Base-by-base conservation (phyloP, 139 green algal genomes). In the Chlorella sp. region DNA sequence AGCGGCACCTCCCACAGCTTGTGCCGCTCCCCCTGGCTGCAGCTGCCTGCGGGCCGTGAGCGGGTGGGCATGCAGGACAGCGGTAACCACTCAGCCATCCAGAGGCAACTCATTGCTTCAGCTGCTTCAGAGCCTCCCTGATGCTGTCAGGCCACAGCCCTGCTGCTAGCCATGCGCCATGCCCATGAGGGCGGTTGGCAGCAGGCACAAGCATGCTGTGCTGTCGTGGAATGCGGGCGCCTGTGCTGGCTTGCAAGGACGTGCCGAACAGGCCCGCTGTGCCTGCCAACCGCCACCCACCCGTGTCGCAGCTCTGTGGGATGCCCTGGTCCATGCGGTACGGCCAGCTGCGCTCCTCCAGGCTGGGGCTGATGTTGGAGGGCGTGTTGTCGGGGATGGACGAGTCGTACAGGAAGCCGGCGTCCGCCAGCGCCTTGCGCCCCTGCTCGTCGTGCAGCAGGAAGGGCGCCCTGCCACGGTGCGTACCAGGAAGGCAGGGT, bases 391-490 rank as follows among this genome's bases (percentile, higher is more conserved):
- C 73, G 7, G 44, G 11, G n/a, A 79, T 79, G 73, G 73, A 79
- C 4, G 73, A 79, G 73, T 79, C 73, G 30, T 79, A 79, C 11
- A 79, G 73, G 44, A 79, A 79, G 30, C 73, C 73, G 44, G 34
- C 36, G 44, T 79, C 73, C 7, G 8, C 36, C 56, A 82, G 76
- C 38, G 76, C n/a, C 44, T 79, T 46, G 41, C 73, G 73, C 30
- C 58, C 46, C 28, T 41, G 41, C 16, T 46, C 73, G 44, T 79
- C 38, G 44, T 60, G 43, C 44, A 79, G 73, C 73, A 79, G 73
- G 73, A 79, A 79, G 38, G 76, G 76, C 4, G 76, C 76, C 56
- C 76, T 81, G 76, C 34, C n/a, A n/a, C n/a, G n/a, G n/a, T n/a
- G n/a, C n/a, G n/a, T n/a, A n/a, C n/a, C n/a, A n/a, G n/a, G n/a